These are phyloP conservation scores for Lentinula sp. DNA, from an alignment of 768 basidiomycete species.

Conservation along the genomic window DNA sequence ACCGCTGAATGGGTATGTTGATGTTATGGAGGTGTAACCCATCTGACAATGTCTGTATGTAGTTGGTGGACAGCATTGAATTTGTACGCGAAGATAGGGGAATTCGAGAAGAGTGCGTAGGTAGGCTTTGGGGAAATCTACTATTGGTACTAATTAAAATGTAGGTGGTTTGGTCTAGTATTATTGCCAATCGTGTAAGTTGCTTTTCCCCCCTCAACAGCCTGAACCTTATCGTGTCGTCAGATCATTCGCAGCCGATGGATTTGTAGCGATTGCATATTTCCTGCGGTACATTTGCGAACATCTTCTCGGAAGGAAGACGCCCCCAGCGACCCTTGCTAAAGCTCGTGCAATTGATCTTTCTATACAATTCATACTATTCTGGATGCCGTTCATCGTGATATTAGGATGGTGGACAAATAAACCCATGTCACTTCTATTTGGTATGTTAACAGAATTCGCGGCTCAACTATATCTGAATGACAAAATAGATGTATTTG, in stretches of 20 bases:
- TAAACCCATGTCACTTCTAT: constrained; percentile 58
- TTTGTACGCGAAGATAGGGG: constrained; percentile 34
- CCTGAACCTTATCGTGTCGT: background rate
- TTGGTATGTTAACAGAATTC: constrained; percentile 38
- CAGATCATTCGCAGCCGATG: constrained; percentile 65
- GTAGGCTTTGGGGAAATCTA: background rate
- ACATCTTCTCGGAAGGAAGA: constrained; percentile 31
- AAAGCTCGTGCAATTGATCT: constrained; percentile 69
- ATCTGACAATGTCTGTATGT: background rate
- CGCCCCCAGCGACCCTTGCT: constrained; percentile 52
- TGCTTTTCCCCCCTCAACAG: background rate
- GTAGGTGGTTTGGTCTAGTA: constrained; percentile 69
- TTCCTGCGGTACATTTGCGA: constrained; percentile 41
- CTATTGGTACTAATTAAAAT: background rate
- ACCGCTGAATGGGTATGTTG: constrained; percentile 67
- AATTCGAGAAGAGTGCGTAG: constrained; percentile 48
- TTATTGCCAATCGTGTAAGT: constrained; percentile 53
- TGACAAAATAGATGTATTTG: constrained; percentile 52
- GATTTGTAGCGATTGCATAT: constrained; percentile 50
- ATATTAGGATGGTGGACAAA: constrained; percentile 62
- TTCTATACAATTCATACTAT: constrained; percentile 71
- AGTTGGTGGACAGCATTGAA: constrained; percentile 66
- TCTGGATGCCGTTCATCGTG: constrained; percentile 74
- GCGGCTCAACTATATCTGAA: background rate
- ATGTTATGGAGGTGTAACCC: background rate